Conservation (phyloP, 345 rosid species). For the Leavenworthia alabamica region DNA sequence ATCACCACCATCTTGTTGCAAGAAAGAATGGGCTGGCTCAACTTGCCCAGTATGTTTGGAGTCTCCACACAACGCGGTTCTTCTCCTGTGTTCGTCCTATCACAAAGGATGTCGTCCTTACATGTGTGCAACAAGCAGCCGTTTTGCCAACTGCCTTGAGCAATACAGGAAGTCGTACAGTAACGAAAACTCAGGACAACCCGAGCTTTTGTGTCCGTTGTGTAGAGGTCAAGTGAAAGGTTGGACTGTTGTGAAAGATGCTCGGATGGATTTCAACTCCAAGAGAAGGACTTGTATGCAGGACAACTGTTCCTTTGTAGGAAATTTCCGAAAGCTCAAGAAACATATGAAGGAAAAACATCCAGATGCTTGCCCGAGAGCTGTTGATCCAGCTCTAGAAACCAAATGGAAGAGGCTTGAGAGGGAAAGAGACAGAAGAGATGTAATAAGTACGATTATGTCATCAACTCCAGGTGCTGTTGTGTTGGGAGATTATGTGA, state of each 20-base stretch:
- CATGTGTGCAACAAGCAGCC: conserved; percentile 85
- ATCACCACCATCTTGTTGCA: conserved; percentile 38
- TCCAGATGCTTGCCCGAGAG: conserved; percentile 68
- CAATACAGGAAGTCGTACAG: conserved; percentile 76
- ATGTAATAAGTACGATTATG: conserved; percentile 68
- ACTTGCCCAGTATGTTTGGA: conserved; percentile 73
- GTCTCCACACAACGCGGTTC: conserved; percentile 83
- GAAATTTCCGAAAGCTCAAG: conserved; percentile 57
- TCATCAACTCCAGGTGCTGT: conserved; percentile 75
- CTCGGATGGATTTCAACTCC: conserved; percentile 54
- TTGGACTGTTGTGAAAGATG: conserved; percentile 80
- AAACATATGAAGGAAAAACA: conserved; percentile 75
- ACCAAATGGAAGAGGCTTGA: conserved; percentile 76
- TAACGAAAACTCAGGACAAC: conserved; percentile 40
- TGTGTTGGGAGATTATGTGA: conserved; percentile 83
- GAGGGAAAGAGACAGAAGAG: conserved; percentile 54
- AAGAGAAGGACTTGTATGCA: conserved; percentile 77
- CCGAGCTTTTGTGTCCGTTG: conserved; percentile 73
- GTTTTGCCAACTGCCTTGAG: conserved; percentile 77
- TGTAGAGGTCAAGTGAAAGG: conserved; percentile 94
- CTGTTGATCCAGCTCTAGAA: conserved; percentile 63
- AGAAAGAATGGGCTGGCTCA: conserved; percentile 61
- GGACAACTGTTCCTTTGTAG: conserved; percentile 58
- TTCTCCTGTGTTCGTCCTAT: conserved; percentile 73
- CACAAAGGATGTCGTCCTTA: conserved; percentile 88